Conservation (phyloP, 257 asterid genomes). For the Solanum commersonii region DNA sequence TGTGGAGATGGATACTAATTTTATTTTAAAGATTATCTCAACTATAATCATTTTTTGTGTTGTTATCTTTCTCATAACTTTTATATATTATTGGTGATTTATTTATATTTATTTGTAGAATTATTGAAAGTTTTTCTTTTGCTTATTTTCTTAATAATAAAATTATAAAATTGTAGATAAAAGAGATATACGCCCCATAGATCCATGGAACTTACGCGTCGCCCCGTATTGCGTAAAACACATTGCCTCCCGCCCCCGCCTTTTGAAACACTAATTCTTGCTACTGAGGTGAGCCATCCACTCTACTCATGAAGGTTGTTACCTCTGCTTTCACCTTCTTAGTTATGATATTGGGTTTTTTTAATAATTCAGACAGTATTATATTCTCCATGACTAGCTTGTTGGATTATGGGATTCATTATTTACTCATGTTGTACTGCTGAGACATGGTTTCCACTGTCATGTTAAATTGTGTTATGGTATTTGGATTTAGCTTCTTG, state of each 20-base stretch:
- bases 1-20: not conserved
- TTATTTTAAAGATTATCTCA: not conserved
- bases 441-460: not conserved
- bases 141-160: not conserved
- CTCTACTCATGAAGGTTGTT: not conserved
- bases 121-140: not conserved
- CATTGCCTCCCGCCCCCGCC: not conserved
- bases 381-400: not conserved
- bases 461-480: not conserved
- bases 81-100: not conserved
- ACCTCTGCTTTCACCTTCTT: not conserved
- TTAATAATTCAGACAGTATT: not conserved
- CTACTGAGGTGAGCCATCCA: not conserved
- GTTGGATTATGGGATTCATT: not conserved
- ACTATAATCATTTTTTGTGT: not conserved
- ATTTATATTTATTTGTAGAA: not conserved
- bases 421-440: not conserved
- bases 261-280: not conserved
- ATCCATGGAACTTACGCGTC: not conserved
- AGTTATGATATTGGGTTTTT: not conserved
- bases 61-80: too few relatives aligned
- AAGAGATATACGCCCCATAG: not conserved
- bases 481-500: not conserved
- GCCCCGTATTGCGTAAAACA: not conserved
- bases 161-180: too few relatives aligned